These are phyloP conservation scores for Herpetomonas samuelpessoai DNA, from an alignment of 208 protist genomes.

Conservation along the genomic window DNA sequence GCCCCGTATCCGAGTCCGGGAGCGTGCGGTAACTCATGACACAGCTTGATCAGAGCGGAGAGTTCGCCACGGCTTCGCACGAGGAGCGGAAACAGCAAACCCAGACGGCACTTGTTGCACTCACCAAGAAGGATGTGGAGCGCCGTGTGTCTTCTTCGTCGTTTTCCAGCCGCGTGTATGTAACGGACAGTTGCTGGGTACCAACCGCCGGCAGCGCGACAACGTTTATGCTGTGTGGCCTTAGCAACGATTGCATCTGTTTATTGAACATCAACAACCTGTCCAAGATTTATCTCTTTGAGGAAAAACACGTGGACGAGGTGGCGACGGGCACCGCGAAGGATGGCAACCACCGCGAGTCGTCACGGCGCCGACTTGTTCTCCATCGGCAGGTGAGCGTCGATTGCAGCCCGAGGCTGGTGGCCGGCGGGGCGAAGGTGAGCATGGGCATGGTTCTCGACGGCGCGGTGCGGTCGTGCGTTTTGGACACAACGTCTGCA, in stretches of 20 bases:
- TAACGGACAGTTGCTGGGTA: conserved; percentile 58
- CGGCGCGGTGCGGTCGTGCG: not conserved
- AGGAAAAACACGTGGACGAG: conserved; percentile 8
- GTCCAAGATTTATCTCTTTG: conserved; percentile 66
- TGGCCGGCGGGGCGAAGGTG: not conserved
- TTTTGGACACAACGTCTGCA: conserved; percentile 1
- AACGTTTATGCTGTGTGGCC: conserved; percentile 51
- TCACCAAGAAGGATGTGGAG: conserved; percentile 32
- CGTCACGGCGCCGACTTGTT: not conserved
- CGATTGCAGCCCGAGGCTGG: not conserved
- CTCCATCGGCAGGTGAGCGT: not conserved
- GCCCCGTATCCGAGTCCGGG: too few relatives aligned
- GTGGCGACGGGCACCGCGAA: not conserved
- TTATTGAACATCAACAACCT: conserved; percentile 68
- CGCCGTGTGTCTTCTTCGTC: conserved; percentile 63
- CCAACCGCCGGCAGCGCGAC: conserved; percentile 19
- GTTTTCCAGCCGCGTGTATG: conserved; percentile 27
- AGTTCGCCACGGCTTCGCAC: conserved; percentile 38
- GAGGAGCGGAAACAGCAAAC: conserved; percentile 43
- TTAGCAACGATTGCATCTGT: conserved; percentile 60
- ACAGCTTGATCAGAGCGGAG: not conserved
- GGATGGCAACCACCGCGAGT: not conserved
- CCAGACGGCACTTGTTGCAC: conserved; percentile 45
- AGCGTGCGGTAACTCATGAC: too few relatives aligned
- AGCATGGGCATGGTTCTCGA: not conserved